Conservation (phyloP, 495 filamentous ascomycete species). For the Copromyces sp. region DNA sequence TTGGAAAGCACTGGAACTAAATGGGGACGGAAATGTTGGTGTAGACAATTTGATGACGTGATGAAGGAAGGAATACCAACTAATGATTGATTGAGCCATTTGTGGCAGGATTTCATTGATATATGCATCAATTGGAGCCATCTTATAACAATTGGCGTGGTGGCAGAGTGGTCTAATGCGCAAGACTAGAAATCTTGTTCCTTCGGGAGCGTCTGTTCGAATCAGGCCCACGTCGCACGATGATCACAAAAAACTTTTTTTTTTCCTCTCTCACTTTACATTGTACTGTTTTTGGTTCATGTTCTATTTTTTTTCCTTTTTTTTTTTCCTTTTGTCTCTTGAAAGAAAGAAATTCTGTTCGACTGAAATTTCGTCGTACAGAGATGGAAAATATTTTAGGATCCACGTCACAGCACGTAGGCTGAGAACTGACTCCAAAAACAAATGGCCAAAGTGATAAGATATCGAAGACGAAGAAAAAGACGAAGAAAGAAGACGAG, state of each 20-base stretch:
- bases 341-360: background rate
- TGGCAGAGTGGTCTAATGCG: background rate
- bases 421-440: no score
- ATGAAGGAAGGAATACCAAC: background rate
- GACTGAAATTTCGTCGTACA: background rate
- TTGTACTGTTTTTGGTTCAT: background rate
- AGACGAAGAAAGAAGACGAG: no score
- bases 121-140: accelerated
- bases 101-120: background rate
- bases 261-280: background rate
- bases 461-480: no score
- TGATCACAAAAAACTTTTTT: background rate
- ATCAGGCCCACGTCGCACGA: background rate
- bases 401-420: no score
- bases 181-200: background rate
- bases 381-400: no score
- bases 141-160: background rate
- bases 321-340: background rate
- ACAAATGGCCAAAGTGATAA: no score
- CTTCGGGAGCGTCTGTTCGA: background rate
- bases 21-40: background rate
- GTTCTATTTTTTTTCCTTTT: background rate
- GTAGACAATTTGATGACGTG: background rate
- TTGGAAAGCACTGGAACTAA: slow-evolving; percentile 50
- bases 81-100: background rate